Percentiles rank a stretch among this genome's conserved stretches.
phyloP scores from a whole-genome alignment of 2,329 filamentous ascomycete species.

The Intubia oerlemansii region DNA sequence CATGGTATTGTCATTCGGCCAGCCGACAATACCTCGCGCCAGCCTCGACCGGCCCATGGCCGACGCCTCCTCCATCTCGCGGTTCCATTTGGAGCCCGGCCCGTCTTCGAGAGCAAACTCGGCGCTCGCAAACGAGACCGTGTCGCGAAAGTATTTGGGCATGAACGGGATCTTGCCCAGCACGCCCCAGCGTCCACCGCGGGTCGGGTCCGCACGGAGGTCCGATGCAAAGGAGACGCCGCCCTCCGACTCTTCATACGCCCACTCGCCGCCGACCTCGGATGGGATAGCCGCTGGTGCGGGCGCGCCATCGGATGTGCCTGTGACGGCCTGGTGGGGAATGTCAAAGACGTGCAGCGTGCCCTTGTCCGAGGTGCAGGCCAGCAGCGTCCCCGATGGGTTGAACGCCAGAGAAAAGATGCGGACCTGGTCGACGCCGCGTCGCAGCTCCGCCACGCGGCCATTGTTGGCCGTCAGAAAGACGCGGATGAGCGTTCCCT shows the following conservation, averaged over 20 bases:
- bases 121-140: slow-evolving; percentile 64
- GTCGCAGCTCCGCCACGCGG: slow-evolving; percentile 62
- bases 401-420: slow-evolving; percentile 82
- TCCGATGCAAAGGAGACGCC: slow-evolving; percentile 4
- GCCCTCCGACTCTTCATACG: slow-evolving; percentile 6
- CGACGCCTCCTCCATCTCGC: slow-evolving; percentile 14
- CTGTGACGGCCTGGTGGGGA: slow-evolving; percentile 22
- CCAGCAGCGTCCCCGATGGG: slow-evolving; percentile 57
- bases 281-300: slow-evolving; percentile 1
- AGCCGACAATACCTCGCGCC: slow-evolving; percentile 68
- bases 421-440: slow-evolving; percentile 71
- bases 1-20: slow-evolving; percentile 54
- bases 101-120: slow-evolving; percentile 66
- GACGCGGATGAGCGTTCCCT: slow-evolving; percentile 73
- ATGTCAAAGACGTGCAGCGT: slow-evolving; percentile 90
- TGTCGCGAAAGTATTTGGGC: slow-evolving; percentile 71
- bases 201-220: slow-evolving; percentile 4
- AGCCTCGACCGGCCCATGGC: slow-evolving; percentile 33
- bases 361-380: slow-evolving; percentile 90
- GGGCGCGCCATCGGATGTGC: background rate
- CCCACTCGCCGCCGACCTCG: slow-evolving; percentile 6
- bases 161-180: slow-evolving; percentile 66
- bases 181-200: slow-evolving; percentile 58
- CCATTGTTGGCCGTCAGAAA: slow-evolving; percentile 66
- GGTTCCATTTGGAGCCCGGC: slow-evolving; percentile 12